These are phyloP conservation scores for Wickerhamomyces tratensis DNA, from an alignment of 805 yeast species.

Conservation along the genomic window DNA sequence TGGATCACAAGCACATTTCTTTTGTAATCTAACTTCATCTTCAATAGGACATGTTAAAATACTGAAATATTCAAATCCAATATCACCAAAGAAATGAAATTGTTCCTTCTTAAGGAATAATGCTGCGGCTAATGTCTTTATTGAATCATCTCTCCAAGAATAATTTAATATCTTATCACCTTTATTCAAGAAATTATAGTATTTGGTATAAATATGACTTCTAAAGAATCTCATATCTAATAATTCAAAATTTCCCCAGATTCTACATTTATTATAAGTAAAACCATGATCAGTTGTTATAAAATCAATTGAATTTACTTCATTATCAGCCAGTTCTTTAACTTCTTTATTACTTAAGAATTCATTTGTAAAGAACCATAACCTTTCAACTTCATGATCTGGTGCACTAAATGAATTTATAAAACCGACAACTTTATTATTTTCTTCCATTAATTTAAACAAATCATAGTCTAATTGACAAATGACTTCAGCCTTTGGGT, in stretches of 20 bases:
- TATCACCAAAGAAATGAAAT: conserved; percentile 74
- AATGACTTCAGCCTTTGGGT: conserved; percentile 70
- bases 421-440: conserved; percentile 64
- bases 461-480: conserved; percentile 79
- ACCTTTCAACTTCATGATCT: conserved; percentile 57
- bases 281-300: conserved; percentile 63
- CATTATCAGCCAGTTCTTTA: conserved; percentile 45
- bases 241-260: conserved; percentile 87
- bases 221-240: conserved; percentile 71
- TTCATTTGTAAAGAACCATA: conserved; percentile 62
- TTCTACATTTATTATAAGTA: conserved; percentile 74
- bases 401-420: conserved; percentile 75
- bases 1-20: conserved; percentile 68
- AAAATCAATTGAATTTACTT: conserved; percentile 59
- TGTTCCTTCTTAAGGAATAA: conserved; percentile 61
- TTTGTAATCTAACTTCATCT: conserved; percentile 40
- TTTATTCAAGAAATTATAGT: conserved; percentile 64
- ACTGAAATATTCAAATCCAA: conserved; percentile 80
- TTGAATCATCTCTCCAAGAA: conserved; percentile 94
- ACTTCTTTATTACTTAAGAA: conserved; percentile 38
- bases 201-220: conserved; percentile 54
- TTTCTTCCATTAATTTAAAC: conserved; percentile 75
- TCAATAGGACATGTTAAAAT: conserved; percentile 73
- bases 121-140: conserved; percentile 81
- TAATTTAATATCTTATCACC: conserved; percentile 90